Evolutionary conservation across 441 rosid genomes (phyloP), one percentile per base, ranked within the genome.

Genomic region (Melianthus villosus): DNA sequence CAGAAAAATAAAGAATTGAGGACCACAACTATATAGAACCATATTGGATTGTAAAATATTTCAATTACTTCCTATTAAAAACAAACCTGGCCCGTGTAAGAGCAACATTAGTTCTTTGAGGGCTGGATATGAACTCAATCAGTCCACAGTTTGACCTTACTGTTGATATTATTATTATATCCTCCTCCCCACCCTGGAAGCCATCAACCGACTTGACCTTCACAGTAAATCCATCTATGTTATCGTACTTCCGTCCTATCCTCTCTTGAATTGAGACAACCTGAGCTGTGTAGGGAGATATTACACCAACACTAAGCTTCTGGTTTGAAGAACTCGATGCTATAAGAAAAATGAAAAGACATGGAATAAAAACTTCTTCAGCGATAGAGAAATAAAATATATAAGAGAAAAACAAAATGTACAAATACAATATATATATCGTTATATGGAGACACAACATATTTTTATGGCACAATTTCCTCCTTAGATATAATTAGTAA

Each of bases 181-280:
- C 73, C 42, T 57, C 63, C 44, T 70, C 73, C 1, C 56, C 46
- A 0, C 73, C 77, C 20, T 57, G 68, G 45, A 71, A 63, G 0
- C 63, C 68, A 38, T 63, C 70, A 15, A 71, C 23, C 2, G 63
- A 41, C 31, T 41, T 32, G 31, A 71, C 63, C 29, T 35, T 49
- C 15, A 71, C 58, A 0, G 12, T 7, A 18, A 70, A 57, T 3
- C 63, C 59, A 16, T 16, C 44, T 9, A n/a, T 3, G 1, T 35
- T 22, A 7, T 45, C 46, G 7, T 41, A 63, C 16, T 22, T 23
- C n/a, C 4, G 12, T n/a, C 56, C 63, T 22, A 63, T 39, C 38
- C 43, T 60, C 22, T 60, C 9, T 25, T 38, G 40, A 23, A 70
- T 60, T 8, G 62, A 66, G 22, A 11, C 30, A 19, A 60, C 47